Evolutionary conservation across 257 asterid species (phyloP), one percentile per base, ranked within the genome.

Genomic region (Nicotiana tabacum): DNA sequence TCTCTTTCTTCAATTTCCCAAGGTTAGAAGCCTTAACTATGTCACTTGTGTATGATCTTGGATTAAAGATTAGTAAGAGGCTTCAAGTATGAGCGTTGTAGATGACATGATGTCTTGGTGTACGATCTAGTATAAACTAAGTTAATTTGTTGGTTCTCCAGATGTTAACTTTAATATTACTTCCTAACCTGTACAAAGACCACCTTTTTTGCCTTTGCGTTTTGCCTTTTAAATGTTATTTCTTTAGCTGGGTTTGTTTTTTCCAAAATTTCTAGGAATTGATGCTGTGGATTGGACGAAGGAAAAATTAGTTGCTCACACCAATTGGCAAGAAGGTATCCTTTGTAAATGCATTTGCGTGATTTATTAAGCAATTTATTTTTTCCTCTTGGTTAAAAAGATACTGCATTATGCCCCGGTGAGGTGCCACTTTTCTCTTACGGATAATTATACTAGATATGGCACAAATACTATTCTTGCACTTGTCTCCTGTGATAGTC

Each of bases 11-110:
- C 30, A 29, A 29, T 29, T 29, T 29, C 1, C 61, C 24, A 10
- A 72, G 79, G 79, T 72, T 72, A 72, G 79, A 72, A 72, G 62
- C 39, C 80, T 74, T 74, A 74, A 48, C 62, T 74, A 27, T 74
- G 80, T 74, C 27, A 35, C 43, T 24, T 48, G 43, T 48, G 80
- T 61, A 74, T 74, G 80, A 51, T 74, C 62, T 74, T 48, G 64
- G 80, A 51, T 74, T 48, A 48, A 61, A 48, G 80, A 74, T 72
- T 72, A 72, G 37, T 46, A 48, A 15, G 16, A 27, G 15, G 16
- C 80, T 74, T 74, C n/a, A 46, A 12, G 24, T 72, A 51, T 74
- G 64, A 24, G 53, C 9, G 2, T 15, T 15, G 13, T 18, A 27
- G 43, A 48, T 48, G 62, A 48, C 61, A 48, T 0, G 62, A 24